Percentiles rank a stretch among this genome's conserved stretches.
These are phyloP conservation scores for Psidium friedrichsthalianum DNA, from an alignment of 345 rosid species.

Conservation along the genomic window DNA sequence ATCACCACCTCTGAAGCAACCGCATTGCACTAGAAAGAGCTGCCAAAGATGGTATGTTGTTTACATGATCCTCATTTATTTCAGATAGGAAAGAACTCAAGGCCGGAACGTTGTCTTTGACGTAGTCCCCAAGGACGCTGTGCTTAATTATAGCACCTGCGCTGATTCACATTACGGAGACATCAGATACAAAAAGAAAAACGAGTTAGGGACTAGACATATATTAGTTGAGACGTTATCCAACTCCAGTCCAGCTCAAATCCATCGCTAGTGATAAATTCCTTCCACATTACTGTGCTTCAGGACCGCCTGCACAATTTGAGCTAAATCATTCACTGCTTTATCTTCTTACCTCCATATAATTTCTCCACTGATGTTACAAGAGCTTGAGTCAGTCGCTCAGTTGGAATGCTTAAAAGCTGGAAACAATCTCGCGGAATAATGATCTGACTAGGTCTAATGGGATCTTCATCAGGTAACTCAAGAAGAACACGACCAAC, in stretches of 20 bases:
- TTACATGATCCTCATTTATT: slow-evolving; percentile 23
- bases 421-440: slow-evolving; percentile 65
- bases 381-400: slow-evolving; percentile 31
- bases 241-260: neutral
- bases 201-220: neutral
- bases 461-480: slow-evolving; percentile 14
- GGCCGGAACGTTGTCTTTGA: slow-evolving; percentile 58
- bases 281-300: neutral
- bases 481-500: slow-evolving; percentile 58
- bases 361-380: slow-evolving; percentile 44
- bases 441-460: slow-evolving; percentile 35
- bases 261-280: neutral
- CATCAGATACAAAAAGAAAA: neutral
- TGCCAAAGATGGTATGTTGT: slow-evolving; percentile 50
- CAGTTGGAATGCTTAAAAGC: slow-evolving; percentile 49
- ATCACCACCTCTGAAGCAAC: slow-evolving; percentile 47
- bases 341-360: slow-evolving; percentile 53
- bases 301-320: neutral
- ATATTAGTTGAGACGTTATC: neutral
- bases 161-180: neutral
- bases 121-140: slow-evolving; percentile 46
- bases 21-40: slow-evolving; percentile 68
- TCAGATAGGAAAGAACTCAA: slow-evolving; percentile 45
- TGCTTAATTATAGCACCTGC: slow-evolving; percentile 44
- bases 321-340: neutral